phyloP scores from a whole-genome alignment of 179 eudicot genomes.

The Beta corolliflora region DNA sequence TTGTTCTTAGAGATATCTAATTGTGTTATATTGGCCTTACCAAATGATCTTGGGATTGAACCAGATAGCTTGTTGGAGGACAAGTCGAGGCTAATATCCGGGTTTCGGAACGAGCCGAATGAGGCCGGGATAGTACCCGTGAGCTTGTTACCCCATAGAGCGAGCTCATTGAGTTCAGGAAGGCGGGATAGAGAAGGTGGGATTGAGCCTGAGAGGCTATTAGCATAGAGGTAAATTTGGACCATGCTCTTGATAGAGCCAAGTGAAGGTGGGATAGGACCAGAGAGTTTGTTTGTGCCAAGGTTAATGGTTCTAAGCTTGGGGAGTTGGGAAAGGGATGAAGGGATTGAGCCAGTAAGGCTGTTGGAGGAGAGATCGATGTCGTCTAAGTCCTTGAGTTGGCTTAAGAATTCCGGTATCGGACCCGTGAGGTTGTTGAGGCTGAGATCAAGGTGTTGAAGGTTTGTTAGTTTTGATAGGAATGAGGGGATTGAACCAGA shows the following conservation, averaged over 20 bases:
- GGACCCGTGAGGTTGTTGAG: not conserved
- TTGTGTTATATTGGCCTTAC: not conserved
- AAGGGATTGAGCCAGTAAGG: not conserved
- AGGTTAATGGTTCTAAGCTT: constrained; percentile 12
- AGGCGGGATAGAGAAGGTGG: not conserved
- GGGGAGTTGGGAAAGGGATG: not conserved
- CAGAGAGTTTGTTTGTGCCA: constrained; percentile 36
- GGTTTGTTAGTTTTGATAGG: too few relatives aligned
- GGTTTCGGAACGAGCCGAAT: constrained; percentile 4
- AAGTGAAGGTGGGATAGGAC: constrained; percentile 46
- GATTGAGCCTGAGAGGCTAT: constrained; percentile 23
- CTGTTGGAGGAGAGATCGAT: too few relatives aligned
- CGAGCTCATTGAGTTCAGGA: not conserved
- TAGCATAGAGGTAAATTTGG: constrained; percentile 23
- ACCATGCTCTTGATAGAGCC: constrained; percentile 22
- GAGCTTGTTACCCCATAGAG: constrained; percentile 4
- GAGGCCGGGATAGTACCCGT: not conserved
- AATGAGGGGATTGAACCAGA: constrained; percentile 5
- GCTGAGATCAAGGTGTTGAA: not conserved
- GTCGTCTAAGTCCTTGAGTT: not conserved
- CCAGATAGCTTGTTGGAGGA: constrained; percentile 19
- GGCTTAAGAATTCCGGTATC: not conserved
- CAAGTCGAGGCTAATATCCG: constrained; percentile 3
- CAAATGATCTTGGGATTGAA: constrained; percentile 11
- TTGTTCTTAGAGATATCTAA: constrained; percentile 16